Base-by-base conservation (phyloP, 192 early-diverging fungal species). In the Podila clonocystis region DNA sequence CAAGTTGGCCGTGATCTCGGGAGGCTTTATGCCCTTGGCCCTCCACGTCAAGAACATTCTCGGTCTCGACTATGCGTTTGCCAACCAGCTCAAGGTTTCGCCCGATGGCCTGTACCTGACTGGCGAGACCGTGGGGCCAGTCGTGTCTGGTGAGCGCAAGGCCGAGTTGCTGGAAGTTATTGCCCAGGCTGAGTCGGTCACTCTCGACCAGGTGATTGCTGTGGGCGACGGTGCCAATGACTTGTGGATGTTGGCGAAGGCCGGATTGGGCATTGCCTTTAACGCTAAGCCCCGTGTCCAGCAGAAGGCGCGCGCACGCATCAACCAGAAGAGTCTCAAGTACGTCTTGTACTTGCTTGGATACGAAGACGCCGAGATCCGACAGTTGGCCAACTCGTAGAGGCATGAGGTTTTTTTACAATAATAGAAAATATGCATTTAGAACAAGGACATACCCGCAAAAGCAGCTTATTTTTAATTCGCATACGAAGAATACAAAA, bases 171-270 rank as follows among this genome's bases (percentile, higher is more conserved):
- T 99, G 62, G 93, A 95, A 67, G 97, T 97, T 11, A 96, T 99
- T 86, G 94, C 97, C 2, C 98, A 99, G 82, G 93, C 95, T 4
- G 96, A 97, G 79, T 88, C 89, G 20, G 91, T 98, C 33, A 87
- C 89, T 3, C 78, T 91, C 55, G 94, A 98, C 63, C 97, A 99
- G 84, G 95, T 99, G 24, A 94, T 98, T 74, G 98, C 98, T 13
- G 94, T 99, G 1, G 98, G 98, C 34, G 98, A 99, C 82, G 98
- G 98, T 31, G 98, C 98, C 29, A 99, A 99, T 73, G 98, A 99
- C 83, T 82, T 99, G 70, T 89, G 90, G 82, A 99, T 99, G 98
- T 82, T 99, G 50, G 93, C 87, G 28, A 95, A 94, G 63, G 93
- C 97, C 58, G 97, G 98, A 50, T 83, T 98, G 9, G 98, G 98